These are phyloP conservation scores for Wickerhamiella vanderwaltii DNA, from an alignment of 805 yeast species.

Conservation along the genomic window DNA sequence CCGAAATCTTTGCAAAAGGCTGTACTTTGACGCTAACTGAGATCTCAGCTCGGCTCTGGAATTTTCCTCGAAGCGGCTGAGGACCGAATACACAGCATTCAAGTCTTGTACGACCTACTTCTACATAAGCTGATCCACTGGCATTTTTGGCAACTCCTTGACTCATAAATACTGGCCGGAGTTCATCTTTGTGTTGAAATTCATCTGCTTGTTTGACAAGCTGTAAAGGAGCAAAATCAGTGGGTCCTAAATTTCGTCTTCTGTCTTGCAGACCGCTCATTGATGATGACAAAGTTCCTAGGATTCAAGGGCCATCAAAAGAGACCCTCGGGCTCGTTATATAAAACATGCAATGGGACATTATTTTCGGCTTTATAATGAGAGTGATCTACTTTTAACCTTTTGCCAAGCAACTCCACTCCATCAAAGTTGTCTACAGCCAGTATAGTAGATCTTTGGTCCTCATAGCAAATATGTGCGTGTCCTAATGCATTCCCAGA, in stretches of 20 bases:
- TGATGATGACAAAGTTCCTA: slow-evolving; percentile 3
- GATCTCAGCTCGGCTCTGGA: slow-evolving; percentile 51
- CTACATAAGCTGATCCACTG: slow-evolving; percentile 74
- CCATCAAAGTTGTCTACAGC: slow-evolving; percentile 90
- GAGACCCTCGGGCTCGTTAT: slow-evolving; percentile 1
- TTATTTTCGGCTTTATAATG: not conserved
- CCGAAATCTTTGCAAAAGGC: slow-evolving; percentile 36
- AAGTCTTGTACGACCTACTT: slow-evolving; percentile 46
- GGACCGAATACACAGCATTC: slow-evolving; percentile 79
- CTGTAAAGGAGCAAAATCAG: slow-evolving; percentile 43
- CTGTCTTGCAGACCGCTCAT: slow-evolving; percentile 42
- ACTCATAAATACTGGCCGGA: slow-evolving; percentile 40
- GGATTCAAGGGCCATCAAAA: too few relatives aligned
- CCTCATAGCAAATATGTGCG: slow-evolving; percentile 73
- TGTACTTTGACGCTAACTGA: slow-evolving; percentile 48
- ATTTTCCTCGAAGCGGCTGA: slow-evolving; percentile 66
- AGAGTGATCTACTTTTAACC: slow-evolving; percentile 8
- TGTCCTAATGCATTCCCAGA: slow-evolving; percentile 62
- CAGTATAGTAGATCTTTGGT: slow-evolving; percentile 62
- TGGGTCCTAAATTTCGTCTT: slow-evolving; percentile 78
- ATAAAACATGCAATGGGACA: not conserved
- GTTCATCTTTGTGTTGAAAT: slow-evolving; percentile 20
- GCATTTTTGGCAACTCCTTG: slow-evolving; percentile 58
- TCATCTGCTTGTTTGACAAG: slow-evolving; percentile 26
- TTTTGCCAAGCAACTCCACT: slow-evolving; percentile 15